Evolutionary conservation across 2,329 filamentous ascomycete species (phyloP).

Genomic region (Grosmannia huntii): DNA sequence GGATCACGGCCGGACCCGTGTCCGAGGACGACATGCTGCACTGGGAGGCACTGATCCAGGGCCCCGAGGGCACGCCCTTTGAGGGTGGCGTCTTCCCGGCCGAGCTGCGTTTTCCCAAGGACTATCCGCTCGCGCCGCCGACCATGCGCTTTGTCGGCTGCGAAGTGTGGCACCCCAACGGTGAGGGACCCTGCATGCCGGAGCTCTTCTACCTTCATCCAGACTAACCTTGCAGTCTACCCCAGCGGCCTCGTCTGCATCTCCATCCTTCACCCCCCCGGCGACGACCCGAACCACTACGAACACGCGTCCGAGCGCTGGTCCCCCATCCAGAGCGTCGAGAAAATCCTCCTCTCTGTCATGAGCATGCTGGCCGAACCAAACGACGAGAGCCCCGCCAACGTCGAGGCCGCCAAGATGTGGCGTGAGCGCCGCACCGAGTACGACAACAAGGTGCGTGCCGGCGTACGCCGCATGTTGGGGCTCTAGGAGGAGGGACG

Average conservation of each 20-base stretch:
- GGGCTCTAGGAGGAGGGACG: conserved; percentile 41
- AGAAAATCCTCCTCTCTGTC: conserved; percentile 92
- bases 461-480: conserved; percentile 66
- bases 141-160: conserved; percentile 83
- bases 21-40: conserved; percentile 89
- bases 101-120: conserved; percentile 85
- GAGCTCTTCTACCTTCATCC: no score
- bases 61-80: conserved; percentile 89
- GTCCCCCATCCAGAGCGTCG: conserved; percentile 93
- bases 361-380: conserved; percentile 98
- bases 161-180: conserved; percentile 94
- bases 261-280: conserved; percentile 91
- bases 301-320: conserved; percentile 91
- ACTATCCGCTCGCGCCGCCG: conserved; percentile 92
- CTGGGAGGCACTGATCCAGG: conserved; percentile 95
- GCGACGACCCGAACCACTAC: conserved; percentile 97
- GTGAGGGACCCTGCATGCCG: conserved; percentile 35
- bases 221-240: no score
- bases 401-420: conserved; percentile 92
- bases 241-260: conserved; percentile 88
- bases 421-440: conserved; percentile 75
- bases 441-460: conserved; percentile 77
- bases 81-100: conserved; percentile 93
- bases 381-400: conserved; percentile 92
- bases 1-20: conserved; percentile 88